Evolutionary conservation across 495 filamentous ascomycete species (phyloP), one percentile per base, ranked within the genome.

Genomic region (Penicillium turbatum): DNA sequence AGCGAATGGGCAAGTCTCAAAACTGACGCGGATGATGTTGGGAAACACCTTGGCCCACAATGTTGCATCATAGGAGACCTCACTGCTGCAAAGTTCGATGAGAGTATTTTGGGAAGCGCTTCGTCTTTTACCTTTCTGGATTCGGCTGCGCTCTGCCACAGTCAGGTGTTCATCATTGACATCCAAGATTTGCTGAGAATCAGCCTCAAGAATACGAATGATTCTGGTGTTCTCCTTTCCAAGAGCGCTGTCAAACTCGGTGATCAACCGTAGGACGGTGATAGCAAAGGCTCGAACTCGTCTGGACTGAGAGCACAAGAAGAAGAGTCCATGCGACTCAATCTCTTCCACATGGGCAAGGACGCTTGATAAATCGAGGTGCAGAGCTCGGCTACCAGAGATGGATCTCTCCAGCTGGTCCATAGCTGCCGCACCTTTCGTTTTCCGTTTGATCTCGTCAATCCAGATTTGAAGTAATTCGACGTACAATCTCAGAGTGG

Each of bases 31-130:
- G 37, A 97, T 87, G 27, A 99, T 82, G 66, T 95, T 97, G 8
- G 93, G 95, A 60, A 99, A 99, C 8, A 97, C 84, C 64, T 97
- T 97, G 64, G 93, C 92, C 93, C 93, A 99, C 40, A 99, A 69
- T 0, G 90, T 95, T 4, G 90, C 86, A 64, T 98, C 93, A 61
- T 97, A 95, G 3, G 90, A 89, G 15, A 93, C 85, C 56, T 97
- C 93, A 68, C 93, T 97, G 68, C 89, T 90, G 70, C 93, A 96
- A 29, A 99, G 81, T 64, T 97, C 92, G 30, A 97, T 87, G 11
- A 97, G 72, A 11, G 89, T 95, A 41, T 89, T 90, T 61, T 90
- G 85, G 24, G 85, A 81, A 56, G 90, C 87, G 61, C 87, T 90
- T 60, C 86, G 88, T 51, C 89, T 81, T 72, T 95, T 86, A 35